A percentile compares a stretch with the other conserved stretches of the same genome.
phyloP scores from a whole-genome alignment of 2,329 filamentous ascomycete genomes.

The Aspergillus bombycis region DNA sequence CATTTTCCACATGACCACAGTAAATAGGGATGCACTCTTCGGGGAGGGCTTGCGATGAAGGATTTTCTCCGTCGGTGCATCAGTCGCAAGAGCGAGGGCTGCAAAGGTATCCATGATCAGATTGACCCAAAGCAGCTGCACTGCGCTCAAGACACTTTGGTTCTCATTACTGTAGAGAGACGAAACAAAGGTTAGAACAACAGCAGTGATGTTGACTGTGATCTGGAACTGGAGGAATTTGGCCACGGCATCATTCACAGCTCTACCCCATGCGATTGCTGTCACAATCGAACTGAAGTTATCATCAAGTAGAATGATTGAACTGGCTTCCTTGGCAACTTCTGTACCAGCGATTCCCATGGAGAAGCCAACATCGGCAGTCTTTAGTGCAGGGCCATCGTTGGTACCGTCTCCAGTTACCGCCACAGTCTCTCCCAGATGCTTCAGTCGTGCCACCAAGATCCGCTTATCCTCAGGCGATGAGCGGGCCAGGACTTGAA shows the following conservation, averaged over 20 bases:
- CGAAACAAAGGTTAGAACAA: constrained; percentile 83
- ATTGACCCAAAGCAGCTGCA: constrained; percentile 95
- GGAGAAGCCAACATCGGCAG: constrained; percentile 68
- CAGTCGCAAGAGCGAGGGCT: constrained; percentile 83
- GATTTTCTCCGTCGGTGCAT: constrained; percentile 81
- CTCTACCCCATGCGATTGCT: constrained; percentile 69
- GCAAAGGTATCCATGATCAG: constrained; percentile 97
- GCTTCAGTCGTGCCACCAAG: constrained; percentile 63
- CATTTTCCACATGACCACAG: constrained; percentile 98
- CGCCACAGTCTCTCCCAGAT: constrained; percentile 65
- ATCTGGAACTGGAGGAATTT: constrained; percentile 69
- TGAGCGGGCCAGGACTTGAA: constrained; percentile 67
- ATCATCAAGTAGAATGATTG: constrained; percentile 68
- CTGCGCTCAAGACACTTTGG: constrained; percentile 77
- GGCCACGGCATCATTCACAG: constrained; percentile 69
- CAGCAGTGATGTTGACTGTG: constrained; percentile 89
- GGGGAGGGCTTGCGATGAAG: constrained; percentile 78
- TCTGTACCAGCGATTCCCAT: constrained; percentile 71
- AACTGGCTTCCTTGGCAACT: constrained; percentile 70
- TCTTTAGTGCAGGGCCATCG: constrained; percentile 67
- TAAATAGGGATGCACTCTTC: constrained; percentile 77
- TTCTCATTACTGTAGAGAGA: constrained; percentile 73
- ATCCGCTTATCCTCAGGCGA: constrained; percentile 70
- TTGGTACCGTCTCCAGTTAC: constrained; percentile 69
- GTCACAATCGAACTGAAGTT: constrained; percentile 69